phyloP scores from a whole-genome alignment of 352 stramenopile species.

The Phytopythium kandeliae region DNA sequence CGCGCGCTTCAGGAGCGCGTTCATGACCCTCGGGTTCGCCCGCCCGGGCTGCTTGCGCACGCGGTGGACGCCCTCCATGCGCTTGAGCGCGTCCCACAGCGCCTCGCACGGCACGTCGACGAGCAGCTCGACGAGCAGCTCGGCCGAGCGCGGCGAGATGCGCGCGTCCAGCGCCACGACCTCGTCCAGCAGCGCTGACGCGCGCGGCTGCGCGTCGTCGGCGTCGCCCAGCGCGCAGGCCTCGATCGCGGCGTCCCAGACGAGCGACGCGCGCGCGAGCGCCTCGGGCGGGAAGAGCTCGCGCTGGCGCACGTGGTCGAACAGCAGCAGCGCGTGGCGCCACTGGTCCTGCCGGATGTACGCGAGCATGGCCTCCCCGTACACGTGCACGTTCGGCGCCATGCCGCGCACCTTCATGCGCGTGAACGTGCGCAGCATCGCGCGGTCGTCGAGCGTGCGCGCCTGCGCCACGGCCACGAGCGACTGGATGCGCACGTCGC shows the following conservation, averaged over 20 bases:
- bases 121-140: conserved; percentile 39
- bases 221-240: conserved; percentile 45
- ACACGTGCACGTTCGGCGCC: conserved; percentile 61
- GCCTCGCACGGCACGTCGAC: conserved; percentile 31
- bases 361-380: conserved; percentile 61
- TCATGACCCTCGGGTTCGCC: conserved; percentile 38
- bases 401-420: conserved; percentile 68
- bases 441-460: conserved; percentile 26
- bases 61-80: conserved; percentile 40
- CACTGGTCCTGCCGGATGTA: conserved; percentile 62
- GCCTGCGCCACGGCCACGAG: conserved; percentile 58
- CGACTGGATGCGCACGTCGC: conserved; percentile 51
- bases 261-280: conserved; percentile 33
- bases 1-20: conserved; percentile 50
- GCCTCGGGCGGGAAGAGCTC: conserved; percentile 32
- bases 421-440: conserved; percentile 65
- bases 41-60: conserved; percentile 16
- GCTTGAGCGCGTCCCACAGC: conserved; percentile 51
- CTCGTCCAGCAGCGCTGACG: conserved; percentile 33
- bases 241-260: conserved; percentile 63
- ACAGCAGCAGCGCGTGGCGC: conserved; percentile 65
- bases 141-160: conserved; percentile 44
- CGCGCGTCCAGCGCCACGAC: conserved; percentile 30
- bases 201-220: conserved; percentile 33
- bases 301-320: conserved; percentile 60